These are phyloP conservation scores for Fraxinus nigra DNA, from an alignment of 305 asterid genomes.

Conservation along the genomic window DNA sequence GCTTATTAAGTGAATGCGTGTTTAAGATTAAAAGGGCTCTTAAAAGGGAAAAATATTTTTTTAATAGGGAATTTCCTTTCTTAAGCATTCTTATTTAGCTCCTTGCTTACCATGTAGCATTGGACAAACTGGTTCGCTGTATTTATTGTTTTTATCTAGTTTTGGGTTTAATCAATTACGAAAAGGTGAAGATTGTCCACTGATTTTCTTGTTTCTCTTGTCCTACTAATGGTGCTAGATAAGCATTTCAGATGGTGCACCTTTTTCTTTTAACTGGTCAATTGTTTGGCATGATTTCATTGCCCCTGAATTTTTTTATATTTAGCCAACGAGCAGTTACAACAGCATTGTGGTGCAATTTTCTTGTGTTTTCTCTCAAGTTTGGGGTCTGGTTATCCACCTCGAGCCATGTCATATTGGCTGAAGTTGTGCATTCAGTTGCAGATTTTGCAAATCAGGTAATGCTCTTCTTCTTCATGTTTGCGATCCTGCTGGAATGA, in stretches of 20 bases:
- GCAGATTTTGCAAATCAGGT: conserved; percentile 99
- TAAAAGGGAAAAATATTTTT: background rate
- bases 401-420: conserved; percentile 95
- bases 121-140: background rate
- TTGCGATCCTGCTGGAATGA: background rate
- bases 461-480: conserved; percentile 9
- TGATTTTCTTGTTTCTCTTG: conserved; percentile 15
- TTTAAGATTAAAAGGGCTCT: background rate
- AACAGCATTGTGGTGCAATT: conserved; percentile 97
- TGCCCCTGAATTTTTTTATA: conserved; percentile 24
- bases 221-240: conserved; percentile 3
- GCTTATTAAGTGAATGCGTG: background rate
- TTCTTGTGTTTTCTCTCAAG: conserved; percentile 93
- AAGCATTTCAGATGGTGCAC: background rate
- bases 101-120: background rate
- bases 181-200: background rate
- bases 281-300: conserved; percentile 16
- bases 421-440: conserved; percentile 90
- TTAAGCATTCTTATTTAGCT: background rate
- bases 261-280: conserved; percentile 7
- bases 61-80: background rate
- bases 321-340: conserved; percentile 93
- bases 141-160: background rate
- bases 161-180: background rate
- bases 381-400: conserved; percentile 93